Percentiles rank a stretch among this genome's conserved stretches.
These are phyloP conservation scores for Wickerhamomyces hampshirensis DNA, from an alignment of 805 yeast species.

Conservation along the genomic window DNA sequence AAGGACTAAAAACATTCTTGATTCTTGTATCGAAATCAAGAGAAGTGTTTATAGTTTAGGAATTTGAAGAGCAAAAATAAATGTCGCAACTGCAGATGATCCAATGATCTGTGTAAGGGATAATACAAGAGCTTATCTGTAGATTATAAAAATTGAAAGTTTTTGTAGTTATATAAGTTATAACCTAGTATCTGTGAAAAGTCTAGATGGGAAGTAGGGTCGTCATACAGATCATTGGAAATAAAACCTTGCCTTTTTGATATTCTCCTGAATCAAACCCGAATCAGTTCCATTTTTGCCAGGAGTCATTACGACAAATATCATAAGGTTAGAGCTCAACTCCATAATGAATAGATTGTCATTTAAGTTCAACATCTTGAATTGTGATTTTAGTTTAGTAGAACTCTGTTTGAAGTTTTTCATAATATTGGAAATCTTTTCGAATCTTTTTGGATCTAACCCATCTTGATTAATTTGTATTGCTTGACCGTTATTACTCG, in stretches of 20 bases:
- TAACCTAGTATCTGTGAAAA: no score
- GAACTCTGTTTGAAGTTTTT: slow-evolving; percentile 93
- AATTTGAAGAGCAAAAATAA: no score
- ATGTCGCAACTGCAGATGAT: no score
- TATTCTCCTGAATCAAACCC: slow-evolving; percentile 49
- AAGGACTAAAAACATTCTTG: no score
- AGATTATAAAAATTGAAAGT: no score
- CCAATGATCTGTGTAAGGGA: no score
- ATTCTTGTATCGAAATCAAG: no score
- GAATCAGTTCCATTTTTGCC: slow-evolving; percentile 33
- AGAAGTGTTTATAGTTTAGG: no score
- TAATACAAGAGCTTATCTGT: no score
- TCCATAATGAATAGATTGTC: slow-evolving; percentile 51
- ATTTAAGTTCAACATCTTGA: slow-evolving; percentile 68
- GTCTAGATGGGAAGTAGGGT: no score
- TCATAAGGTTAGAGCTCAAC: slow-evolving; percentile 55
- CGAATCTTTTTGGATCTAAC: slow-evolving; percentile 89
- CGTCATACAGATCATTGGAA: slow-evolving; percentile 32
- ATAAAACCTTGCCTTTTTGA: slow-evolving; percentile 51
- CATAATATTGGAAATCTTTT: slow-evolving; percentile 88
- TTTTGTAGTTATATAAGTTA: no score
- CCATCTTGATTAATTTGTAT: slow-evolving; percentile 9
- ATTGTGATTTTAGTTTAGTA: slow-evolving; percentile 79
- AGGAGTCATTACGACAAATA: slow-evolving; percentile 50
- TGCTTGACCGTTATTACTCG: slow-evolving; percentile 27